Base-by-base conservation (phyloP, 176 grass and related monocot genomes). In the Calamus simplicifolius region DNA sequence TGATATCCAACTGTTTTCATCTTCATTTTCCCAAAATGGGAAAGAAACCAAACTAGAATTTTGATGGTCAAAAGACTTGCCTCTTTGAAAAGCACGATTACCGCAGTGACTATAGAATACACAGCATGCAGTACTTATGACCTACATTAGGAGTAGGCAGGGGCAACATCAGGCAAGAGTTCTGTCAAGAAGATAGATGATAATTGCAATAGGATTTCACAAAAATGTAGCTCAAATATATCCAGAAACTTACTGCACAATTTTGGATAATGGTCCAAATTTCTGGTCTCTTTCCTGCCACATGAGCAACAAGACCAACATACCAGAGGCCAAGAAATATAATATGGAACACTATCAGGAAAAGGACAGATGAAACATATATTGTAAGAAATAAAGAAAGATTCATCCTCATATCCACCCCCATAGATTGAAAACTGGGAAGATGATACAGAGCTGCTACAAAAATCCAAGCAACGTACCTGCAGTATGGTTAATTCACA, bases 401-500 rank as follows among this genome's bases (percentile, higher is more conserved):
- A 75, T 95, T 95, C 86, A 90, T 95, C 70, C 86, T 88, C 82
- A 95, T 84, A 70, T 95, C 90, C n/a, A 95, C 82, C 7, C 90
- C 86, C 90, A 95, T 95, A 59, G 90, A 95, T 55, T 86, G 86
- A 79, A 95, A 87, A 68, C 86, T 95, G 16, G 90, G 90, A 63
- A 95, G 82, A 73, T 95, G 90, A 70, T 95, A 95, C 21, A 95
- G 21, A 19, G 90, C 86, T 50, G 90, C 86, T 4, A 95, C 85
- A 74, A 82, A 89, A 81, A 90, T 90, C 90, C 90, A 95, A 70
- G 80, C 82, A 1, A 95, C 80, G 74, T 95, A 89, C 90, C 90
- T 95, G 79, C 69, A 77, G 28, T 35, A n/a, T 43, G 72, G 35
- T 43, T 43, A 43, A 43, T 76, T 26, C 70, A 35, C 19, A 73